Evolutionary conservation across 139 green algal species (phyloP), one percentile per base, ranked within the genome.

Genomic region (Micractinium conductrix): DNA sequence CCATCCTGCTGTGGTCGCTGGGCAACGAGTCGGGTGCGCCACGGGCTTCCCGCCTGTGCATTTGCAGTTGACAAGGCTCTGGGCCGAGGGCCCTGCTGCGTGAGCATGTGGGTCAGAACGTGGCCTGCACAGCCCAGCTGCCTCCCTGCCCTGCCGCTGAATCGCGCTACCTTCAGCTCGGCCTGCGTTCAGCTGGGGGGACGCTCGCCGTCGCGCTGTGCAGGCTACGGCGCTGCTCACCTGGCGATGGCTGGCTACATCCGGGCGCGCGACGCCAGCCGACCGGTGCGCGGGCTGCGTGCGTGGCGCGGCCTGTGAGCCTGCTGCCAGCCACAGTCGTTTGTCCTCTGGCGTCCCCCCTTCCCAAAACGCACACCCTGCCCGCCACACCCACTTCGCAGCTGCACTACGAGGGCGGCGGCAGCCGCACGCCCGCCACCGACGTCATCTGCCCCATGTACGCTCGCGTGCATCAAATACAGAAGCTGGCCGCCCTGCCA

Each of bases 401-500:
- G 78, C 80, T 87, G 35, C 87, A 90, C 53, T 90, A 90, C 55
- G 91, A 96, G 88, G 95, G 96, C 4, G 97, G 97, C 21, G 96
- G 96, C 40, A 95, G 91, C 24, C 86, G 90, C 48, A 98, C 94
- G 12, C 22, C 92, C 2, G 91, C 93, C 44, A 99, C 97, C 1
- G 97, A 99, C 86, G 83, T 99, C 40, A 92, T 99, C 43, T 99
- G 97, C 85, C 97, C 97, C 45, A 99, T 99, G 97, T 98, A 98
- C 67, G 93, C 95, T 1, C 92, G 94, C 16, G 88, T 95, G 43
- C 58, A 89, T 45, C 88, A 94, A 74, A 86, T 92, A 0, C 58
- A 80, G 42, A n/a, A 42, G 4, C 84, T 92, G 45, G 86, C 83
- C n/a, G 38, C 74, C 26, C 22, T 82, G 19, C 44, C 73, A 37